phyloP scores from a whole-genome alignment of 345 rosid species.

The Geranium rotundifolium region DNA sequence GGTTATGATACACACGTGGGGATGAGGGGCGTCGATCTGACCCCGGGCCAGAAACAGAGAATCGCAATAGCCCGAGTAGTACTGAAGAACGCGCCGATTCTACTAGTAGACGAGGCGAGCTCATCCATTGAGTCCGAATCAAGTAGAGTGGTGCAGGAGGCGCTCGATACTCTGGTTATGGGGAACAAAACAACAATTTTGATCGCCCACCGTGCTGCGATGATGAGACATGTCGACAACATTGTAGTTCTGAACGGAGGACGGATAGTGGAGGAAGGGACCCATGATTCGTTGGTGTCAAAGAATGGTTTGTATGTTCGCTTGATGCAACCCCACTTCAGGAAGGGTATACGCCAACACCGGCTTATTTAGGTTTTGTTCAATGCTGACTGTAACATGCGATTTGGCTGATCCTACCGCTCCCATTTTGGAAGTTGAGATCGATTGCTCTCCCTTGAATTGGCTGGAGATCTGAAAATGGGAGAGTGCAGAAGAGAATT shows the following conservation, averaged over 20 bases:
- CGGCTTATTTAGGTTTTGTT: constrained; percentile 42
- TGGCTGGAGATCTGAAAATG: neutral
- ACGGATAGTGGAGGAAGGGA: constrained; percentile 87
- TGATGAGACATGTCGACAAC: constrained; percentile 97
- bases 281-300: constrained; percentile 69
- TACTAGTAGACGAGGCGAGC: constrained; percentile 94
- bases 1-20: constrained; percentile 98
- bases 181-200: constrained; percentile 94
- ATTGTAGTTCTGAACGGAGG: constrained; percentile 98
- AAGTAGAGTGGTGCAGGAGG: constrained; percentile 92
- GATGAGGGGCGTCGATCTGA: constrained; percentile 96
- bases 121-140: constrained; percentile 95
- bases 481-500: neutral
- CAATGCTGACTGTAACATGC: constrained; percentile 13
- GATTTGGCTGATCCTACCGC: constrained; percentile 10
- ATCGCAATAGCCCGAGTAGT: constrained; percentile 90
- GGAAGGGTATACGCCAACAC: constrained; percentile 92
- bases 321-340: constrained; percentile 95
- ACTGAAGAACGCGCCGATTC: constrained; percentile 90
- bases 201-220: constrained; percentile 89
- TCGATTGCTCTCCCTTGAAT: too few species aligned
- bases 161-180: constrained; percentile 88
- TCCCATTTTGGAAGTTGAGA: too few species aligned
- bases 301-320: constrained; percentile 89
- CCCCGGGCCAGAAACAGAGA: constrained; percentile 98